Base-by-base conservation (phyloP, 139 green algal species). In the Chlamydomonas incerta region DNA sequence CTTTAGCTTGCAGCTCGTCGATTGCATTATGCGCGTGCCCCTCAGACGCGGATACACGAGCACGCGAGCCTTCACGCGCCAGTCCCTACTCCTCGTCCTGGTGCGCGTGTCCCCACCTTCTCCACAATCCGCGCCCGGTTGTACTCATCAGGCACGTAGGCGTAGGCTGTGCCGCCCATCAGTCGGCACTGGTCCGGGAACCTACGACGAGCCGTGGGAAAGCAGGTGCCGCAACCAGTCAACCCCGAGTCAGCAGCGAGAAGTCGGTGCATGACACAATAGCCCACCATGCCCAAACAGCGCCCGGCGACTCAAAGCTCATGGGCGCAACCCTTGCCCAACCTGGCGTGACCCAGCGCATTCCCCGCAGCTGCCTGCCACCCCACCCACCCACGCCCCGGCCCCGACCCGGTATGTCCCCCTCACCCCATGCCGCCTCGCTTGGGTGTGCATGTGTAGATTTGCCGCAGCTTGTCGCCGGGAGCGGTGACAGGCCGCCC, bases 91-190 rank as follows among this genome's bases (percentile, higher is more conserved):
- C n/a, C n/a, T n/a, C n/a, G 52, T 23, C 15, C 52, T 58, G 52
- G 15, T 11, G 13, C 52, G 52, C 15, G 52, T 58, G 52, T 11
- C 41, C 75, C 11, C 77, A 83, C 77, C 77, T 83, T 83, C 34
- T 83, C 77, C 0, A 83, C 34, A 2, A 52, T 52, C 13, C 77
- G 41, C 6, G 62, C 77, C n/a, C 77, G 77, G 14, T 83, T 14
- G 77, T 74, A 83, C 65, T 83, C 77, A 31, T 83, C 77, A 11
- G 77, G 77, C 5, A 74, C 77, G 77, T 83, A 62, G n/a, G 41
- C 47, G 63, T 74, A 83, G 20, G 60, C 60, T 1, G 60, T 29
- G 1, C 63, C 63, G 63, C 63, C 63, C n/a, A 70, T 28, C 14
- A 70, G n/a, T 9, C 63, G 63, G 63, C 23, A 70, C 63, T 70